phyloP scores from a whole-genome alignment of 371 early-diverging fungal species.

The Apophysomyces variabilis region DNA sequence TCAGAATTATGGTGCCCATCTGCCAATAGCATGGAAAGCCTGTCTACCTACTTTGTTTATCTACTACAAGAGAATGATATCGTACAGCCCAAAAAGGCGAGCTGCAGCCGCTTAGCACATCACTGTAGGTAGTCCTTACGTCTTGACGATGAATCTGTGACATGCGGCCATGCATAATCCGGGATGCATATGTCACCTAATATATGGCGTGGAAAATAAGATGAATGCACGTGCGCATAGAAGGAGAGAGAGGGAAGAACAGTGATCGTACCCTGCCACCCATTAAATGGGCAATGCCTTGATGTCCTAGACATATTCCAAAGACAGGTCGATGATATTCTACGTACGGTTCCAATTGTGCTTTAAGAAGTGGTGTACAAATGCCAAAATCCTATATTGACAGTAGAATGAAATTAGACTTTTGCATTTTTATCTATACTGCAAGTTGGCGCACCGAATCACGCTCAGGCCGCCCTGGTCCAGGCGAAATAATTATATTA shows the following conservation, averaged over 20 bases:
- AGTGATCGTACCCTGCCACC: conserved; percentile 72
- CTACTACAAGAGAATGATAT: conserved; percentile 90
- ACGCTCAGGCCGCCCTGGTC: conserved; percentile 84
- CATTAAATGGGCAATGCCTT: conserved; percentile 84
- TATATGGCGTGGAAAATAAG: neutral
- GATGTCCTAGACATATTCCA: conserved; percentile 98
- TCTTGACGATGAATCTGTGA: conserved; percentile 56
- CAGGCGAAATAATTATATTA: conserved; percentile 91
- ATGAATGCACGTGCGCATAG: too few relatives aligned
- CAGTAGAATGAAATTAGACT: conserved; percentile 1
- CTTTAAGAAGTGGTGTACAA: conserved; percentile 67
- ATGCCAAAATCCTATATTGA: conserved; percentile 81
- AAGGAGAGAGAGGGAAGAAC: too few relatives aligned
- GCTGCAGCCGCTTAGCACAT: conserved; percentile 68
- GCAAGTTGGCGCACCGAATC: conserved; percentile 19
- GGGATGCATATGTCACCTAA: conserved; percentile 66
- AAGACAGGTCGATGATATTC: conserved; percentile 77
- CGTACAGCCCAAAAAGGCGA: conserved; percentile 79
- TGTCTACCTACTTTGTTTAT: conserved; percentile 42
- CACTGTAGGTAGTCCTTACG: conserved; percentile 19
- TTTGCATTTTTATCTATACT: conserved; percentile 12
- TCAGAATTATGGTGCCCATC: too few relatives aligned
- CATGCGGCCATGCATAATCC: conserved; percentile 88
- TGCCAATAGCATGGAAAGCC: too few relatives aligned
- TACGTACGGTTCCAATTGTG: conserved; percentile 39